These are phyloP conservation scores for Vanrija pseudolonga DNA, from an alignment of 1,284 basidiomycete genomes.

Conservation along the genomic window DNA sequence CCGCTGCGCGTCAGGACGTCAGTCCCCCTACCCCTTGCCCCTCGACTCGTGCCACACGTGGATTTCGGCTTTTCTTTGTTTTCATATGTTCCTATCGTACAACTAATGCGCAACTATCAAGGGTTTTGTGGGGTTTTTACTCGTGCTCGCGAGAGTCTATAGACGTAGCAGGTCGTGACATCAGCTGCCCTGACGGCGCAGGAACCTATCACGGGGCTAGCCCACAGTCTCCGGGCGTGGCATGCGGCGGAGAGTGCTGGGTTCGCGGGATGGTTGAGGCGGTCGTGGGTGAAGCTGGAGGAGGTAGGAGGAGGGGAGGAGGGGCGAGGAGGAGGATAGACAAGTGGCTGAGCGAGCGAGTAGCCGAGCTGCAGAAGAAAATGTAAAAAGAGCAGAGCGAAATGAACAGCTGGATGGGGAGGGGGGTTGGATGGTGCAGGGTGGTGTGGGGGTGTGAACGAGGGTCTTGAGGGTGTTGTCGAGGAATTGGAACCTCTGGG, in stretches of 20 bases:
- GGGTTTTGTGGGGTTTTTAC: too few species aligned
- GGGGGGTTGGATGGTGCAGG: conserved; percentile 12
- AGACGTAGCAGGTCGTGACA: too few species aligned
- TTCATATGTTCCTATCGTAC: too few species aligned
- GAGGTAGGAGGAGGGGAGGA: conserved; percentile 4
- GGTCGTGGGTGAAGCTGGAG: conserved; percentile 25
- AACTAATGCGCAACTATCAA: neutral
- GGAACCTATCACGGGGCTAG: conserved; percentile 52
- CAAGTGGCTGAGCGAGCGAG: neutral
- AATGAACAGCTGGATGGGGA: conserved; percentile 2
- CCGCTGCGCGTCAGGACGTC: too few species aligned
- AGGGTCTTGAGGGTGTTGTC: conserved; percentile 1
- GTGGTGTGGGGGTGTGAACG: conserved; percentile 5
- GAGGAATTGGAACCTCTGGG: conserved; percentile 3
- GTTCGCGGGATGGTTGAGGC: conserved; percentile 52
- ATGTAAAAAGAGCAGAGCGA: too few species aligned
- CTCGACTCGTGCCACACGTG: too few species aligned
- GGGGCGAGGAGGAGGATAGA: neutral
- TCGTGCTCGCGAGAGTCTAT: too few species aligned
- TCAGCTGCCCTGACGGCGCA: conserved; percentile 26
- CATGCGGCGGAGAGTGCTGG: too few species aligned
- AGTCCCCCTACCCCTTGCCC: too few species aligned
- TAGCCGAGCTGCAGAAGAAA: conserved; percentile 4
- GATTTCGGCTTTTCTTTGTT: neutral
- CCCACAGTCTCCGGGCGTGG: conserved; percentile 1